Evolutionary conservation across 345 rosid genomes (phyloP).

Genomic region (Eucalyptus tenuipes): DNA sequence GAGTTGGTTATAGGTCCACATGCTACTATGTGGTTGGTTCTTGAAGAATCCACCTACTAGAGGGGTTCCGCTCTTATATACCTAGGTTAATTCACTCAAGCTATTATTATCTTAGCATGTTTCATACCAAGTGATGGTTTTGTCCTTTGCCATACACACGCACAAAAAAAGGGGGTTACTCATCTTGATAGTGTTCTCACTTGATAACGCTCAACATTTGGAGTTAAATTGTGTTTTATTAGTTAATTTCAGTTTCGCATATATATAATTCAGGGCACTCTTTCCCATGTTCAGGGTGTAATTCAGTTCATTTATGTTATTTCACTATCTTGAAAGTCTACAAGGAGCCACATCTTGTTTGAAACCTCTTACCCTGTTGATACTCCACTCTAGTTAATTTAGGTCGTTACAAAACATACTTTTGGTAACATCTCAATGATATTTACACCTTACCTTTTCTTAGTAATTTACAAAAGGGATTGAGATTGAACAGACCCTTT

Average conservation of each 20-base stretch:
- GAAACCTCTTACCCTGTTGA: background rate
- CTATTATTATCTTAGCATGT: background rate
- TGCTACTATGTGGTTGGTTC: background rate
- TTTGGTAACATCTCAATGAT: background rate
- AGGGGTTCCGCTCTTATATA: background rate
- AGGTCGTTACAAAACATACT: background rate
- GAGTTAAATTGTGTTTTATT: background rate
- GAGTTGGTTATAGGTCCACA: background rate
- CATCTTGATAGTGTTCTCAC: background rate
- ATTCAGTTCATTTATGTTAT: rapidly evolving
- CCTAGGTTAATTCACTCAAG: background rate
- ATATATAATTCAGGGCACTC: background rate
- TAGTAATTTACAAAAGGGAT: background rate
- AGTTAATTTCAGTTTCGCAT: background rate
- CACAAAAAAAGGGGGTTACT: background rate
- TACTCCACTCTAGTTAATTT: background rate
- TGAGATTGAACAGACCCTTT: background rate
- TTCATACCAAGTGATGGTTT: background rate
- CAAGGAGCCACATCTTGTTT: background rate
- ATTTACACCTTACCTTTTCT: background rate
- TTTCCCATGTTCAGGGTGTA: background rate
- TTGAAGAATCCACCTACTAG: background rate
- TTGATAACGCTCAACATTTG: background rate
- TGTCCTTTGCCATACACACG: background rate
- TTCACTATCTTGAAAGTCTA: background rate